Evolutionary conservation across 257 asterid genomes (phyloP).

Genomic region (Osmanthus fragrans): DNA sequence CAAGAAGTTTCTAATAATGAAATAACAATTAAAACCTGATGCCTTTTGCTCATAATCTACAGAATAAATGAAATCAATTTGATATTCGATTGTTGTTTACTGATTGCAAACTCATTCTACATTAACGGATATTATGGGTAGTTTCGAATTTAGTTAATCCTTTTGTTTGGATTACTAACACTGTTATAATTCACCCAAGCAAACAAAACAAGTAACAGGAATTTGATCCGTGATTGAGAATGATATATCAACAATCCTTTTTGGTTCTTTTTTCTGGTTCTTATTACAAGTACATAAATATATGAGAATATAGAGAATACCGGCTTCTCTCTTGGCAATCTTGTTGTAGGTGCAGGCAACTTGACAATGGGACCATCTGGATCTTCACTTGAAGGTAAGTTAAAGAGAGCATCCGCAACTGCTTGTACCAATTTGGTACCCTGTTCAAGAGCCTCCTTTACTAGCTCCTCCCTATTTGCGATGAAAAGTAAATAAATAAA

Average conservation of each 20-base stretch:
- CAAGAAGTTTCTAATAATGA: neutral
- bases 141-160: neutral
- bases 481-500: neutral
- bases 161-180: neutral
- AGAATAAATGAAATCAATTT: neutral
- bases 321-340: conserved; percentile 82
- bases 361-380: conserved; percentile 76
- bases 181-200: neutral
- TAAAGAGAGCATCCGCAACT: conserved; percentile 76
- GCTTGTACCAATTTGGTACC: conserved; percentile 85
- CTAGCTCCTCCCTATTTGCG: conserved; percentile 66
- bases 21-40: neutral
- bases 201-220: neutral
- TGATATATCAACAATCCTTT: neutral
- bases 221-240: neutral
- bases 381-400: conserved; percentile 67
- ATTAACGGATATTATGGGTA: neutral
- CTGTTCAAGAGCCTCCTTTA: conserved; percentile 56
- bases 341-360: conserved; percentile 77
- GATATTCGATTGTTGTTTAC: neutral
- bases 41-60: neutral
- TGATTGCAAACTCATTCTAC: neutral
- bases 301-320: conserved; percentile 40
- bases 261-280: neutral
- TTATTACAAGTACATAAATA: neutral